phyloP scores from a whole-genome alignment of 805 yeast genomes.

The Kuraishia borneana region DNA sequence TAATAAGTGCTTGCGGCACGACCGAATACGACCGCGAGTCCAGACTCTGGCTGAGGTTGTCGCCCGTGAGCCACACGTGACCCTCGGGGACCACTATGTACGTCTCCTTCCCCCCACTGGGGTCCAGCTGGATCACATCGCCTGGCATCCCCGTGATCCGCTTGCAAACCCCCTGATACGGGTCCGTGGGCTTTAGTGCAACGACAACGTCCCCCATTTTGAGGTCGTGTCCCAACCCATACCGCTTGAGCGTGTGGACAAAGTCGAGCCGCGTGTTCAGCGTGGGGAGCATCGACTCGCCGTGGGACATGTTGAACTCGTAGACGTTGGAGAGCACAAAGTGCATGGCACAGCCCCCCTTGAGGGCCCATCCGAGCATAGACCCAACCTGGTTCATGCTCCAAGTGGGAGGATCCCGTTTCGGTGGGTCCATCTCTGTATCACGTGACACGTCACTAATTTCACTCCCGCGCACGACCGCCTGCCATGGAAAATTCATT shows the following conservation, averaged over 20 bases:
- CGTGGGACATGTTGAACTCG: slow-evolving; percentile 74
- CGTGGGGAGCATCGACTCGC: slow-evolving; percentile 95
- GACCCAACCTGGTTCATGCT: too few species aligned
- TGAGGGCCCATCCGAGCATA: slow-evolving; percentile 36
- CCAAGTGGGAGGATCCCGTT: too few species aligned
- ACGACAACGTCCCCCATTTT: slow-evolving; percentile 81
- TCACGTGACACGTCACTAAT: too few species aligned
- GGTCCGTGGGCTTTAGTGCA: slow-evolving; percentile 83
- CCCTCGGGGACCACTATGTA: slow-evolving; percentile 82
- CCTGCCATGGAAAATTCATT: too few species aligned
- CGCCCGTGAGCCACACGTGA: slow-evolving; percentile 97
- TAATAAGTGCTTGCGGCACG: slow-evolving; percentile 80
- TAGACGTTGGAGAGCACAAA: slow-evolving; percentile 53
- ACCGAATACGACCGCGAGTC: slow-evolving; percentile 87
- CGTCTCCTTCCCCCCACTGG: slow-evolving; percentile 45
- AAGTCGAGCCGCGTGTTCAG: slow-evolving; percentile 63
- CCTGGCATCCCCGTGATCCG: slow-evolving; percentile 96
- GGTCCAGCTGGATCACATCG: slow-evolving; percentile 73
- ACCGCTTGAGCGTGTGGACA: slow-evolving; percentile 62
- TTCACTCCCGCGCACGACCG: too few species aligned
- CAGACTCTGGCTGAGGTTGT: slow-evolving; percentile 73
- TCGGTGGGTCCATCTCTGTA: too few species aligned
- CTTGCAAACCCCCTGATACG: slow-evolving; percentile 78
- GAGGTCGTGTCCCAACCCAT: slow-evolving; percentile 53
- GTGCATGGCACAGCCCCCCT: slow-evolving; percentile 59